Conservation (phyloP, 345 rosid species). For the Eucalyptus cladocalyx region DNA sequence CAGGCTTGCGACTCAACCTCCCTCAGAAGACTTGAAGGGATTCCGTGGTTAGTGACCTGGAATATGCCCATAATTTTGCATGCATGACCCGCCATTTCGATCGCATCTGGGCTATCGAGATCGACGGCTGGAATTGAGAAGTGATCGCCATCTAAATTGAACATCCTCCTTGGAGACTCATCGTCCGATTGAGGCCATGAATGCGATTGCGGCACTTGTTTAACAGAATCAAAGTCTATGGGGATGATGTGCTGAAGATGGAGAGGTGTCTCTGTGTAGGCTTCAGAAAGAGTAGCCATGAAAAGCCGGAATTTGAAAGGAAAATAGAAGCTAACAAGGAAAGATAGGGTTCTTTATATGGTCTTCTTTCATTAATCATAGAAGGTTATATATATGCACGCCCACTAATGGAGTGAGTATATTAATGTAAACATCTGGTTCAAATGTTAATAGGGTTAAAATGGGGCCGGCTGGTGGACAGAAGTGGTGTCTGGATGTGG, state of each 20-base stretch:
- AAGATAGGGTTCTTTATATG: background rate
- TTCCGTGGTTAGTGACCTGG: constrained; percentile 52
- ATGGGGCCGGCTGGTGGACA: background rate
- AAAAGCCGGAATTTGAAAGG: background rate
- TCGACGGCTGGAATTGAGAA: constrained; percentile 43
- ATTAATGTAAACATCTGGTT: background rate
- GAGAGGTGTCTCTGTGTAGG: constrained; percentile 32
- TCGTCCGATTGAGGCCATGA: constrained; percentile 11
- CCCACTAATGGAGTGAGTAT: background rate
- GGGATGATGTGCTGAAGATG: constrained; percentile 37
- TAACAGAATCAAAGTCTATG: constrained; percentile 34
- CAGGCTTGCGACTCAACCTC: constrained; percentile 36
- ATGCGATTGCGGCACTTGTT: constrained; percentile 44
- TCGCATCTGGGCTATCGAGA: constrained; percentile 28
- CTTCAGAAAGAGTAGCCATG: constrained; percentile 35
- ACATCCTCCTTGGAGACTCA: background rate
- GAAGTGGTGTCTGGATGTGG: constrained; percentile 5
- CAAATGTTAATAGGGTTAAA: background rate
- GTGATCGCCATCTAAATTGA: background rate
- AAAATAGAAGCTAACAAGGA: background rate
- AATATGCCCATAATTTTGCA: constrained; percentile 73
- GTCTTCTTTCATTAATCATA: background rate
- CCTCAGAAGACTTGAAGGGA: constrained; percentile 22
- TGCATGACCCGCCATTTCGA: constrained; percentile 30
- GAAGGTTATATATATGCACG: background rate